These are phyloP conservation scores for Farysia itapuensis DNA, from an alignment of 1,284 basidiomycete genomes.

Conservation along the genomic window DNA sequence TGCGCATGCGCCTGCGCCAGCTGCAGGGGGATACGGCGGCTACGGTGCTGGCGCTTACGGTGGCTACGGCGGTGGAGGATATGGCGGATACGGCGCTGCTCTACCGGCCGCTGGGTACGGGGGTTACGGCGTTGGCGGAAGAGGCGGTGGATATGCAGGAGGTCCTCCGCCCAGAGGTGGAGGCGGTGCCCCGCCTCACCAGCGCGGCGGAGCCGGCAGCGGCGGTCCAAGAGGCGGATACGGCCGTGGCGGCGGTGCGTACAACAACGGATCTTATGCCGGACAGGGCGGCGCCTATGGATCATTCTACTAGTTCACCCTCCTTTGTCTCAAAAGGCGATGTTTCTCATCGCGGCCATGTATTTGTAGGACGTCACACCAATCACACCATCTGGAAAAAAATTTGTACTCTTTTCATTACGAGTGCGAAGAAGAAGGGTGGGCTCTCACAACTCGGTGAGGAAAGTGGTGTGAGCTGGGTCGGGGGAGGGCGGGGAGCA, in stretches of 20 bases:
- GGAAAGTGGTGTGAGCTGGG: too few relatives aligned
- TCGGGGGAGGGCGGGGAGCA: too few relatives aligned
- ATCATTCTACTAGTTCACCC: slow-evolving; percentile 28
- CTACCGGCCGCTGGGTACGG: slow-evolving; percentile 4
- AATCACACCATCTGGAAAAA: too few relatives aligned
- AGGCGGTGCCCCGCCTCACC: background rate
- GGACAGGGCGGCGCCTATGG: slow-evolving; percentile 28
- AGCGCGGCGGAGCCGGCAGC: slow-evolving; percentile 6
- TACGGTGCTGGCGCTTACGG: slow-evolving; percentile 10
- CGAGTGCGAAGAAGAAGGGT: too few relatives aligned
- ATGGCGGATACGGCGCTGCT: slow-evolving; percentile 1
- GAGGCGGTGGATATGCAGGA: background rate
- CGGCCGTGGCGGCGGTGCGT: background rate
- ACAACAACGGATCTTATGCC: slow-evolving; percentile 7
- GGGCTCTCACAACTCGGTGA: too few relatives aligned
- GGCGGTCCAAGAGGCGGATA: slow-evolving; percentile 5
- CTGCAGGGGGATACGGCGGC: slow-evolving; percentile 21
- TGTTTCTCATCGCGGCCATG: too few relatives aligned
- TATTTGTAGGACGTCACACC: too few relatives aligned
- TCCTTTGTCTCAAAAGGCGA: too few relatives aligned
- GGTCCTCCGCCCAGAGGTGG: background rate
- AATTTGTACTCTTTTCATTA: too few relatives aligned
- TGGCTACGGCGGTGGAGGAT: slow-evolving; percentile 4
- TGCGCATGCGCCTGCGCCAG: slow-evolving; percentile 1
- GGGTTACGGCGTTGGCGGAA: background rate